Percentiles rank a stretch among this genome's conserved stretches.
Conservation (phyloP, 1,284 basidiomycete species). For the Marasmius oreades region DNA sequence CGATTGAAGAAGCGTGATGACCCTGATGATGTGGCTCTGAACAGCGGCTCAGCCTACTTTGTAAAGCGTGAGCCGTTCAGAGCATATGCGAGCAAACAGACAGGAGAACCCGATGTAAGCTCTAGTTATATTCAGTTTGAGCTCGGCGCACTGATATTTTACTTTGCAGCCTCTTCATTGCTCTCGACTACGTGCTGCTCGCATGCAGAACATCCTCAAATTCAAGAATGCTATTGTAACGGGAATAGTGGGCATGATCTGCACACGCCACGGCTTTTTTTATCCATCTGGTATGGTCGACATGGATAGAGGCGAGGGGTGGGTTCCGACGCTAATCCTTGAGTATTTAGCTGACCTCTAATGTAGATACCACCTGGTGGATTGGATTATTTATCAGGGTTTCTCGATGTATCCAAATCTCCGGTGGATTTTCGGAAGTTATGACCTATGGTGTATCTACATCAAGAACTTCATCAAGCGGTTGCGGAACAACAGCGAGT, state of each 20-base stretch:
- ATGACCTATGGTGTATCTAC: not conserved
- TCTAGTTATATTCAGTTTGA: not conserved
- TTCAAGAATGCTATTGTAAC: conserved; percentile 24
- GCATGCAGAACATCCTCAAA: conserved; percentile 23
- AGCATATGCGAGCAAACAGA: not conserved
- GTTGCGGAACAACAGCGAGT: not conserved
- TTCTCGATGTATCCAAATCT: not conserved
- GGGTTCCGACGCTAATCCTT: not conserved
- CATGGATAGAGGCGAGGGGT: not conserved
- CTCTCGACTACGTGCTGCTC: conserved; percentile 20
- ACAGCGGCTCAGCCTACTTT: conserved; percentile 24
- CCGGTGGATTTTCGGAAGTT: not conserved
- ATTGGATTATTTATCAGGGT: not conserved
- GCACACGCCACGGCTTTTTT: conserved; percentile 12
- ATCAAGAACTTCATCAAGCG: not conserved
- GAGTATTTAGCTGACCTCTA: not conserved
- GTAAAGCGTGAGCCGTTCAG: not conserved
- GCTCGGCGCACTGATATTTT: not conserved
- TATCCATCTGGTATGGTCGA: not conserved
- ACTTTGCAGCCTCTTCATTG: conserved; percentile 21
- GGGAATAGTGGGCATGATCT: conserved; percentile 24
- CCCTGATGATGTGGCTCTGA: conserved; percentile 25
- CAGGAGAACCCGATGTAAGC: not conserved
- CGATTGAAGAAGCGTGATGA: conserved; percentile 25
- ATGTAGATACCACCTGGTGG: not conserved